Conservation (phyloP, 257 asterid species). For the Ilex asprella region DNA sequence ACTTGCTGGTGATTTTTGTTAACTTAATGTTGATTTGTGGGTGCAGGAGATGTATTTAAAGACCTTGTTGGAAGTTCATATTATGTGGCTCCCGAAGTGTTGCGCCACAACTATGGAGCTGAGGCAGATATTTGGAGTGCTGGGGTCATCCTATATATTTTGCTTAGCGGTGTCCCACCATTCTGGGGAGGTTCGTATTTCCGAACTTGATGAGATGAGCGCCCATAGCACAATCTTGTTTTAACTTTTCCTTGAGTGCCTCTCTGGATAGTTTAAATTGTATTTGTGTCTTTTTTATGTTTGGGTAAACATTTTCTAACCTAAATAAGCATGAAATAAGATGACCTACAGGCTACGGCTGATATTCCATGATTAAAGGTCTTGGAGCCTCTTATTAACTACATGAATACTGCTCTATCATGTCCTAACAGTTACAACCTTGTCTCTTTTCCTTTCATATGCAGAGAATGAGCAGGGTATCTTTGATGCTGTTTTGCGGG, state of each 20-base stretch:
- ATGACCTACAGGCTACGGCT: too few species aligned
- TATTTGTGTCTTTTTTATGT: not conserved
- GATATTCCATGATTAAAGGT: too few species aligned
- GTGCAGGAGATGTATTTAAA: slow-evolving; percentile 63
- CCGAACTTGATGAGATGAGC: not conserved
- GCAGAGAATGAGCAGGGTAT: slow-evolving; percentile 84
- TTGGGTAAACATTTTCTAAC: not conserved
- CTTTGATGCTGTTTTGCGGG: slow-evolving; percentile 70
- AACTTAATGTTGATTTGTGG: slow-evolving; percentile 10
- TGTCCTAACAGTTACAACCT: not conserved
- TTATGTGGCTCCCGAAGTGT: slow-evolving; percentile 87
- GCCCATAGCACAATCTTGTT: too few species aligned
- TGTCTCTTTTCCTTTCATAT: slow-evolving; percentile 13
- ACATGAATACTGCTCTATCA: not conserved
- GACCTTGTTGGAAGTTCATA: slow-evolving; percentile 94
- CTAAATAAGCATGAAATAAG: too few species aligned
- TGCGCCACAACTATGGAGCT: slow-evolving; percentile 64
- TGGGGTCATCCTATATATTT: slow-evolving; percentile 74
- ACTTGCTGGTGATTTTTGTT: not conserved
- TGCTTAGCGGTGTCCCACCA: slow-evolving; percentile 88
- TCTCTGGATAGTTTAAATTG: not conserved
- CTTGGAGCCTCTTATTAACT: too few species aligned
- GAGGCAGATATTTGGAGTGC: slow-evolving; percentile 96
- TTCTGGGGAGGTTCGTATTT: slow-evolving; percentile 79
- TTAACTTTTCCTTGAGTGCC: not conserved